A percentile compares a stretch with the other conserved stretches of the same genome.
Conservation (phyloP, 352 stramenopile species). For the Thraustotheca clavata region DNA sequence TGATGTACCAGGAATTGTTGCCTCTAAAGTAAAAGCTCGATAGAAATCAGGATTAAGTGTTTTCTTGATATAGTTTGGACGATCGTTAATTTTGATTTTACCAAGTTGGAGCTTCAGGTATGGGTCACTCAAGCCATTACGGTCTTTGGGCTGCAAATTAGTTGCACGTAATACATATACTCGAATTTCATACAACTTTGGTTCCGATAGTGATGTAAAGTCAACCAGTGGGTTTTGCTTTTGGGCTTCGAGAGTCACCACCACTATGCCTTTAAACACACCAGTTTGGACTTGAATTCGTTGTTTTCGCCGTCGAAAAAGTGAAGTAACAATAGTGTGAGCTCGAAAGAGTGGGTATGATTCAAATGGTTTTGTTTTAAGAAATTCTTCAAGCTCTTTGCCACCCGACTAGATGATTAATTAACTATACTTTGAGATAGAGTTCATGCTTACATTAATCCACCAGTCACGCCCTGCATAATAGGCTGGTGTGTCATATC, state of each 20-base stretch:
- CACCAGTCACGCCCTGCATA: conserved; percentile 61
- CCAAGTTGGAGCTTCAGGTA: conserved; percentile 70
- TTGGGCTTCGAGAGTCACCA: conserved; percentile 36
- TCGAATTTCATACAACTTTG: conserved; percentile 47
- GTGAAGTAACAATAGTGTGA: conserved; percentile 42
- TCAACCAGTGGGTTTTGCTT: conserved; percentile 33
- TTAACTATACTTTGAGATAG: neutral
- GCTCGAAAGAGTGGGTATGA: conserved; percentile 61
- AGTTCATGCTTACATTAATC: conserved; percentile 29
- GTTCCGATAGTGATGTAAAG: conserved; percentile 38
- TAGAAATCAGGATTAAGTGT: conserved; percentile 79
- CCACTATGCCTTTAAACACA: conserved; percentile 74
- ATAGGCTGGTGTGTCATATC: conserved; percentile 31
- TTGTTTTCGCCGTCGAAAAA: conserved; percentile 43
- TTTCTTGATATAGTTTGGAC: conserved; percentile 52
- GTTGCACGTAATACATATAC: conserved; percentile 64
- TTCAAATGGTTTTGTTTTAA: conserved; percentile 61
- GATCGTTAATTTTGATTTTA: conserved; percentile 59
- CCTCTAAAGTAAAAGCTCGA: conserved; percentile 50
- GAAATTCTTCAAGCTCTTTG: conserved; percentile 71
- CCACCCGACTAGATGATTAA: conserved; percentile 30
- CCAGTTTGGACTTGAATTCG: conserved; percentile 52
- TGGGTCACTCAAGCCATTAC: conserved; percentile 69
- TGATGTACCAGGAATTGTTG: conserved; percentile 54
- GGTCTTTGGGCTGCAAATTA: conserved; percentile 72